Conservation (phyloP, 345 rosid genomes). For the Ceriops tagal region DNA sequence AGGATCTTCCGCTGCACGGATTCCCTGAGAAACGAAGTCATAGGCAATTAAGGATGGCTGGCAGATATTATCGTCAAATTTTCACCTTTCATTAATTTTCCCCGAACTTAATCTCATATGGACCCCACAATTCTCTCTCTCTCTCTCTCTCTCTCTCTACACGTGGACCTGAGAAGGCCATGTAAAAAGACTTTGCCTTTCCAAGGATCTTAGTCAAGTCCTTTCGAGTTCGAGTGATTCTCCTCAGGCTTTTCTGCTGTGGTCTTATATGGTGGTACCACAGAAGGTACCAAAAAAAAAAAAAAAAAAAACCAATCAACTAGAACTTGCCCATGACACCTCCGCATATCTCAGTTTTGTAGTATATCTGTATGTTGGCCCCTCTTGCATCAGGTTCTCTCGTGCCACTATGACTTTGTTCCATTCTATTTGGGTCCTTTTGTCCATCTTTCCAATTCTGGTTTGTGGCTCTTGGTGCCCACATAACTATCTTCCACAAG, state of each 20-base stretch:
- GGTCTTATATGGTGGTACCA: slow-evolving; percentile 29
- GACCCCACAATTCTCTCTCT: slow-evolving; percentile 16
- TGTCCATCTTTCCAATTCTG: slow-evolving; percentile 6
- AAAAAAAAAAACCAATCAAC: neutral
- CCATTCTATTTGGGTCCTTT: slow-evolving; percentile 25
- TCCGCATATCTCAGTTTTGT: slow-evolving; percentile 25
- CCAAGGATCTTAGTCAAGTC: slow-evolving; percentile 6
- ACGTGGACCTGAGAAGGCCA: slow-evolving; percentile 17
- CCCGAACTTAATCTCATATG: slow-evolving; percentile 6
- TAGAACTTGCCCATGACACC: slow-evolving; percentile 21
- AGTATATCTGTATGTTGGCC: slow-evolving; percentile 13
- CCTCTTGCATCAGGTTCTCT: slow-evolving; percentile 8
- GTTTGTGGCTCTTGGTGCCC: slow-evolving; percentile 24
- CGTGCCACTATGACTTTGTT: slow-evolving; percentile 32
- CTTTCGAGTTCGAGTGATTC: neutral
- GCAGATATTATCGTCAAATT: too few relatives aligned
- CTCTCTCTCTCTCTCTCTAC: slow-evolving; percentile 10
- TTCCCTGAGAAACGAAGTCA: too few relatives aligned
- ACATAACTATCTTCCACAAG: slow-evolving; percentile 8
- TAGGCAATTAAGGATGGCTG: too few relatives aligned
- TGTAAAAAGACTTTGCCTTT: slow-evolving; percentile 7
- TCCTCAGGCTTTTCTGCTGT: slow-evolving; percentile 4
- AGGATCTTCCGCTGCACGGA: too few relatives aligned
- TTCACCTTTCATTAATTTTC: neutral
- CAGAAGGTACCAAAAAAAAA: slow-evolving; percentile 9